phyloP scores from a whole-genome alignment of 805 yeast species.

The Cyberlindnera nakhonratchasimensis region DNA sequence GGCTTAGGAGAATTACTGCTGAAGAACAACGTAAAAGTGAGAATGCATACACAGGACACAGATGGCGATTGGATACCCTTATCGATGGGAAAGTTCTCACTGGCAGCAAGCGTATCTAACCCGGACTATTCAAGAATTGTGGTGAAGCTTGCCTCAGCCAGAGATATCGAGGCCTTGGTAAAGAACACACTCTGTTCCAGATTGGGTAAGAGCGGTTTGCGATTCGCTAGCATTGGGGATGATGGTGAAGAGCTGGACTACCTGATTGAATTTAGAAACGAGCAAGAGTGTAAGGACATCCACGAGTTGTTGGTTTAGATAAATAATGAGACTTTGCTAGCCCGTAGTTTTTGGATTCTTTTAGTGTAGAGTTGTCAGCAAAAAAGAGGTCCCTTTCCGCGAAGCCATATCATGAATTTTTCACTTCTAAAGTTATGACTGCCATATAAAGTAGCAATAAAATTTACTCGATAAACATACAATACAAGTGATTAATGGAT shows the following conservation, averaged over 20 bases:
- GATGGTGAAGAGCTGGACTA: conserved; percentile 22
- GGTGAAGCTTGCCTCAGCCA: conserved; percentile 9
- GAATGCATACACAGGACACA: conserved; percentile 23
- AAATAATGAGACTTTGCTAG: no score
- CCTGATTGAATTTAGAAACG: conserved; percentile 25
- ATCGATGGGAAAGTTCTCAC: conserved; percentile 21
- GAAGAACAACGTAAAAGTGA: conserved; percentile 21
- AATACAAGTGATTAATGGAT: conserved; percentile 67
- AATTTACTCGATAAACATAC: not conserved
- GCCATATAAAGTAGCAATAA: not conserved
- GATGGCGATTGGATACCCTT: conserved; percentile 28
- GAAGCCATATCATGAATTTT: no score
- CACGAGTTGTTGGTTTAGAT: conserved; percentile 18
- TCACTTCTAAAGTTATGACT: not conserved
- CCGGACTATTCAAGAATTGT: conserved; percentile 23
- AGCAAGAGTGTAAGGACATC: conserved; percentile 21
- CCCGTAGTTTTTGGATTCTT: no score
- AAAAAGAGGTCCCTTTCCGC: no score
- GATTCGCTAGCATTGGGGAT: conserved; percentile 18
- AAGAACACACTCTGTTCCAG: conserved; percentile 18
- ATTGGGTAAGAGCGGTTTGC: conserved; percentile 26
- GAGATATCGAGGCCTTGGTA: conserved; percentile 11
- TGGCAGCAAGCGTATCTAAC: conserved; percentile 20
- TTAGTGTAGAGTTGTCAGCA: no score
- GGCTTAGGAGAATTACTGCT: conserved; percentile 18